Evolutionary conservation across 805 yeast genomes (phyloP).

Genomic region (Ogataea dorogensis): DNA sequence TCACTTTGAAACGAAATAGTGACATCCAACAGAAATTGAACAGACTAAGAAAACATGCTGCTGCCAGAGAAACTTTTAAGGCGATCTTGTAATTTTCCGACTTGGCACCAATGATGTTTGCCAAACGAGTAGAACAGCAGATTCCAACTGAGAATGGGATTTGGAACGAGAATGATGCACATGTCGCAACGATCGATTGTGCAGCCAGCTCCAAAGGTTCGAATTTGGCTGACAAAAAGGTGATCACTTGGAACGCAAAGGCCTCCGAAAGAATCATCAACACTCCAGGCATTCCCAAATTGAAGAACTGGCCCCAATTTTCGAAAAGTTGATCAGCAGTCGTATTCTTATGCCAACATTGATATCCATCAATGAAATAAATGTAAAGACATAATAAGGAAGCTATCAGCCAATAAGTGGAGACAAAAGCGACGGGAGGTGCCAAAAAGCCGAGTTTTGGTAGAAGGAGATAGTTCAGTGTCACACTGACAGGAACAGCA

Average conservation of each 20-base stretch:
- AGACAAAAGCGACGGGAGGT: slow-evolving; percentile 68
- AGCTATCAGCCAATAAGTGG: slow-evolving; percentile 71
- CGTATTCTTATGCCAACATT: slow-evolving; percentile 55
- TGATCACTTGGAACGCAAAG: slow-evolving; percentile 52
- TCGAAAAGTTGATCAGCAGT: slow-evolving; percentile 34
- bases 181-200: slow-evolving; percentile 49
- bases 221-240: slow-evolving; percentile 48
- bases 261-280: slow-evolving; percentile 57
- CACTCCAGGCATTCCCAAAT: slow-evolving; percentile 51
- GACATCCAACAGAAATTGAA: slow-evolving; percentile 40
- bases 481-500: slow-evolving; percentile 66
- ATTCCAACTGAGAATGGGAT: slow-evolving; percentile 52
- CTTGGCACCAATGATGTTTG: slow-evolving; percentile 53
- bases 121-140: slow-evolving; percentile 51
- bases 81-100: slow-evolving; percentile 36
- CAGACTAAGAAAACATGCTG: slow-evolving; percentile 34
- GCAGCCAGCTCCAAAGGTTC: slow-evolving; percentile 50
- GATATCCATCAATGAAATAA: slow-evolving; percentile 54
- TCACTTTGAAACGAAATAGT: slow-evolving; percentile 37
- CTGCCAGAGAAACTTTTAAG: slow-evolving; percentile 36
- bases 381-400: slow-evolving; percentile 51
- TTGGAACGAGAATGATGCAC: slow-evolving; percentile 50
- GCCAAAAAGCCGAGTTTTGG: slow-evolving; percentile 67
- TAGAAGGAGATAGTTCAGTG: slow-evolving; percentile 56
- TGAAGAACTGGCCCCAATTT: slow-evolving; percentile 43